phyloP scores from a whole-genome alignment of 768 basidiomycete species.

The Mycena pura region DNA sequence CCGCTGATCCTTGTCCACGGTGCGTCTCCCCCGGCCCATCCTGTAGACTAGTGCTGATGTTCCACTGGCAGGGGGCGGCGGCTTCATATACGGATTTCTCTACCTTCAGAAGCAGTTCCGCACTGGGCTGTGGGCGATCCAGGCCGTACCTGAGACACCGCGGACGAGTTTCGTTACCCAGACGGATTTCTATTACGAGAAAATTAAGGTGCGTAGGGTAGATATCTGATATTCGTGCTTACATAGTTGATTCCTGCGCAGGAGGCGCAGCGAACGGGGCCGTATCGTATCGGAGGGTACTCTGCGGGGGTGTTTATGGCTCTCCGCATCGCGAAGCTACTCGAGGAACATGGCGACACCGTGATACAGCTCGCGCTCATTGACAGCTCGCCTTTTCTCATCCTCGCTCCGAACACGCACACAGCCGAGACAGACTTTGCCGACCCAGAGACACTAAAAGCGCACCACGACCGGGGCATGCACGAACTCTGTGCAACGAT shows the following conservation, averaged over 20 bases:
- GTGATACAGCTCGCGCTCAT: slow-evolving; percentile 7
- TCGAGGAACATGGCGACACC: slow-evolving; percentile 1
- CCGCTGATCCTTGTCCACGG: background rate
- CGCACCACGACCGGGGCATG: background rate
- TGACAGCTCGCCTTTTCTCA: slow-evolving; percentile 1
- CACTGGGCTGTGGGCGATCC: no score
- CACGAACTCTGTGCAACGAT: background rate
- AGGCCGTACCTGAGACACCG: no score
- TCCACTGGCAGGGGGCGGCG: no score
- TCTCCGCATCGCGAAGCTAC: background rate
- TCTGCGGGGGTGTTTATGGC: slow-evolving; percentile 1
- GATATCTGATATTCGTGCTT: no score
- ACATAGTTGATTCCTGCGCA: no score
- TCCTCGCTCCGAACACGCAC: background rate
- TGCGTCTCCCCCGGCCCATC: background rate
- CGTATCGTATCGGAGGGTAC: background rate
- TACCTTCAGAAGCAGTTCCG: no score
- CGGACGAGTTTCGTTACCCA: no score
- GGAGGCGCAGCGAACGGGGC: background rate
- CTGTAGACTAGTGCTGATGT: no score
- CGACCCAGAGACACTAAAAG: background rate
- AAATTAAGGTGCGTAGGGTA: no score
- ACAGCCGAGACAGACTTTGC: slow-evolving; percentile 1
- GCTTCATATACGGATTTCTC: no score
- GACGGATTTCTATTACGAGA: no score